Evolutionary conservation across 169 alveolate genomes (phyloP).

Genomic region (Plasmodium sp.): DNA sequence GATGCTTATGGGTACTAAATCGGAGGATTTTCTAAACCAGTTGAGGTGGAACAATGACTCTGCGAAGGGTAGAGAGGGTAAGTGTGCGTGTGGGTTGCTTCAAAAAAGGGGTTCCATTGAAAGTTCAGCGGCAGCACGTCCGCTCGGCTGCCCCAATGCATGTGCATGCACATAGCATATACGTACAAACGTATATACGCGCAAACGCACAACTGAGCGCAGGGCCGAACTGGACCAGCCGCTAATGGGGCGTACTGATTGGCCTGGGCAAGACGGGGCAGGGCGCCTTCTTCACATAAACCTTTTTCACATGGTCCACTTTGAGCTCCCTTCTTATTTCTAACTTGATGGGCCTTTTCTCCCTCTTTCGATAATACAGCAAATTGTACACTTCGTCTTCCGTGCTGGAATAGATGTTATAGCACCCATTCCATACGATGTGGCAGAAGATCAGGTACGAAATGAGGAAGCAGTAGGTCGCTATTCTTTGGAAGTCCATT

Average conservation of each 20-base stretch:
- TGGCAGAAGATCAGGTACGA: constrained; percentile 65
- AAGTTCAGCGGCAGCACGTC: background rate
- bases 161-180: background rate
- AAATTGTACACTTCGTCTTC: constrained; percentile 61
- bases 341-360: constrained; percentile 5
- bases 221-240: background rate
- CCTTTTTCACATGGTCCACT: constrained; percentile 7
- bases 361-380: constrained; percentile 38
- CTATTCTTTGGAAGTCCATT: constrained; percentile 46
- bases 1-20: constrained; percentile 71
- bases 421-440: constrained; percentile 73
- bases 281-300: constrained; percentile 24
- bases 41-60: constrained; percentile 68
- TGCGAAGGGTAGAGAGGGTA: background rate
- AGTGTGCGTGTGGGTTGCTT: background rate
- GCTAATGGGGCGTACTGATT: constrained; percentile 16
- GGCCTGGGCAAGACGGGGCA: constrained; percentile 75
- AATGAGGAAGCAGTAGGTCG: constrained; percentile 24
- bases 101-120: background rate
- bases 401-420: constrained; percentile 51
- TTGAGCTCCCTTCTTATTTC: constrained; percentile 15
- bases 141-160: background rate
- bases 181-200: background rate
- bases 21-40: constrained; percentile 73
- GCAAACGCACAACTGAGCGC: background rate